phyloP scores from a whole-genome alignment of 2,329 filamentous ascomycete species.

The Trichoderma harzianum region DNA sequence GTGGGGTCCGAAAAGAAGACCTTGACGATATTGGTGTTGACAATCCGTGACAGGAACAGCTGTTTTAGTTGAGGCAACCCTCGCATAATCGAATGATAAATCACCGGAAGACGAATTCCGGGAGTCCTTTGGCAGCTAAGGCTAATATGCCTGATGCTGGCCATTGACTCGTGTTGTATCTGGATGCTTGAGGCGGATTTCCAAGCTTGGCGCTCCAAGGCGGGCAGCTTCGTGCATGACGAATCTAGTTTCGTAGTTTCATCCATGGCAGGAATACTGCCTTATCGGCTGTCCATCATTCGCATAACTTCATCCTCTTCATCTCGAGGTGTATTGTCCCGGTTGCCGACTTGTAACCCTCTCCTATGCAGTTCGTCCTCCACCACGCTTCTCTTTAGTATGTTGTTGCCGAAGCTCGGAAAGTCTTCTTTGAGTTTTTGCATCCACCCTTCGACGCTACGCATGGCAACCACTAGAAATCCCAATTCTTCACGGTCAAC shows the following conservation, averaged over 20 bases:
- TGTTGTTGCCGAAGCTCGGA: slow-evolving; percentile 44
- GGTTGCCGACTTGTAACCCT: slow-evolving; percentile 37
- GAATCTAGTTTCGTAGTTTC: not conserved
- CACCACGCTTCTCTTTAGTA: slow-evolving; percentile 58
- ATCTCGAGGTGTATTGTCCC: slow-evolving; percentile 29
- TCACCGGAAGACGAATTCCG: not conserved
- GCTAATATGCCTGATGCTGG: too few species aligned
- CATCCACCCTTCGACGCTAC: slow-evolving; percentile 72
- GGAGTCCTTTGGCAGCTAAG: not conserved
- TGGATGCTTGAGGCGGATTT: not conserved
- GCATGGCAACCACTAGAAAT: slow-evolving; percentile 82
- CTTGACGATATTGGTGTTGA: not conserved
- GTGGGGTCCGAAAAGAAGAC: not conserved
- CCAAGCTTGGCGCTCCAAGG: not conserved
- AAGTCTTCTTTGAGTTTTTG: slow-evolving; percentile 56
- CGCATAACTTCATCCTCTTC: slow-evolving; percentile 46
- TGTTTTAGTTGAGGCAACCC: not conserved
- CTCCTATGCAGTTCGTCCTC: slow-evolving; percentile 58
- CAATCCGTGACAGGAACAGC: not conserved
- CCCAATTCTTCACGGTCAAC: slow-evolving; percentile 91
- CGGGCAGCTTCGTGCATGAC: not conserved
- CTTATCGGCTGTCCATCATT: slow-evolving; percentile 33
- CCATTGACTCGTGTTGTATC: not conserved
- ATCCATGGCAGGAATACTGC: not conserved
- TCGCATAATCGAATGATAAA: not conserved